phyloP scores from a whole-genome alignment of 23 red algal genomes.

The Cyanidiococcus yangmingshanensis region DNA sequence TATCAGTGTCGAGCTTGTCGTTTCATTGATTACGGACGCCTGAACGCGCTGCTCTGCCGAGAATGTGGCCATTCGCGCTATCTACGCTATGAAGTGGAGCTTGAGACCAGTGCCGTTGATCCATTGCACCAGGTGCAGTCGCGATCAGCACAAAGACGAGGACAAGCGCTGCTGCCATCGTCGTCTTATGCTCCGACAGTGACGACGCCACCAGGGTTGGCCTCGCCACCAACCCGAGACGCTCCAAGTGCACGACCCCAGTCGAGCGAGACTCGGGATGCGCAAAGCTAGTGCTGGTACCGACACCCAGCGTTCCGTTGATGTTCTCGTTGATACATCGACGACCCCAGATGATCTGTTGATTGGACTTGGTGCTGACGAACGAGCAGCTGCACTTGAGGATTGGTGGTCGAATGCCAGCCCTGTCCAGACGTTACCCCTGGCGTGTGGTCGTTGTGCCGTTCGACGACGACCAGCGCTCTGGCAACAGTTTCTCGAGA shows the following conservation, averaged over 20 bases:
- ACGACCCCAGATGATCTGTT: too few species aligned
- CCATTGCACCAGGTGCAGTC: too few species aligned
- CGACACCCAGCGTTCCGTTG: too few species aligned
- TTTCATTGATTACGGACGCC: constrained; percentile 74
- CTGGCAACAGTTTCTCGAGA: background rate
- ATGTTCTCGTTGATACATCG: too few species aligned
- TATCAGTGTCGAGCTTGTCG: constrained; percentile 88
- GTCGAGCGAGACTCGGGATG: too few species aligned
- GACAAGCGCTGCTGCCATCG: too few species aligned
- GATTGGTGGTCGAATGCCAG: background rate
- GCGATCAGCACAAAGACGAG: too few species aligned
- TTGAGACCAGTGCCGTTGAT: background rate
- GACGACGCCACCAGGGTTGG: too few species aligned
- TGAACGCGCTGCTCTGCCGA: constrained; percentile 71
- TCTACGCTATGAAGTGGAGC: background rate
- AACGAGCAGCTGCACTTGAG: background rate
- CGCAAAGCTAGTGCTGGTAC: too few species aligned
- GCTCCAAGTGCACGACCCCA: too few species aligned
- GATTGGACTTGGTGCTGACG: background rate
- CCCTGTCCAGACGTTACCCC: background rate
- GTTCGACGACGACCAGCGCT: background rate
- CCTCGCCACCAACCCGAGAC: too few species aligned
- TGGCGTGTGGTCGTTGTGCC: background rate
- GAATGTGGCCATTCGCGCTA: constrained; percentile 59
- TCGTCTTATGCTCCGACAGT: too few species aligned